Evolutionary conservation across 1,139 yeast genomes (phyloP).

Genomic region (Kurtzmaniella quercitrusa): DNA sequence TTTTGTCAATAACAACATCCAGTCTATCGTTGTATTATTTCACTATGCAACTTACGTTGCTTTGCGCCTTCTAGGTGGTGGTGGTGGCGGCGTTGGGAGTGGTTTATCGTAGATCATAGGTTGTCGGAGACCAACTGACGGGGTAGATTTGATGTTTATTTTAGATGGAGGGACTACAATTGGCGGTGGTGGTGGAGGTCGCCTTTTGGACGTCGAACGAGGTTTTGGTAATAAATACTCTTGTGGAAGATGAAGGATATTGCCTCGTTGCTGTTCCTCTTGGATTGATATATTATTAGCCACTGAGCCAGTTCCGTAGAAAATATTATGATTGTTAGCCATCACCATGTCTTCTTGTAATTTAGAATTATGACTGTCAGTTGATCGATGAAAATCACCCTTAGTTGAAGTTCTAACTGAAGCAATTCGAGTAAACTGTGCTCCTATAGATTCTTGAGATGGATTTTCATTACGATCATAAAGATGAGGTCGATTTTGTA

Average conservation of each 20-base stretch:
- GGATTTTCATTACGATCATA: slow-evolving; percentile 5
- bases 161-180: background rate
- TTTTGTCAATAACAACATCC: too few relatives aligned
- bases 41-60: background rate
- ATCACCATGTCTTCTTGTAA: slow-evolving; percentile 8
- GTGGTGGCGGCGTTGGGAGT: slow-evolving; percentile 40
- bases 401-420: slow-evolving; percentile 35
- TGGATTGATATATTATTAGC: slow-evolving; percentile 6
- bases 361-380: slow-evolving; percentile 25
- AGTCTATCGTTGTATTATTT: too few relatives aligned
- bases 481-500: slow-evolving; percentile 4
- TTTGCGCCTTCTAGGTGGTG: slow-evolving; percentile 17
- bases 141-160: background rate
- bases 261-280: slow-evolving; percentile 6
- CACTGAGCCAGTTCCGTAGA: slow-evolving; percentile 11
- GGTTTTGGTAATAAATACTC: slow-evolving; percentile 21
- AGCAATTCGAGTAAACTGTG: slow-evolving; percentile 29
- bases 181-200: slow-evolving; percentile 1
- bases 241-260: slow-evolving; percentile 28
- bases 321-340: slow-evolving; percentile 20
- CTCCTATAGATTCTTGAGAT: slow-evolving; percentile 23
- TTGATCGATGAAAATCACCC: slow-evolving; percentile 35
- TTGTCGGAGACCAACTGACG: background rate
- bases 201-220: background rate
- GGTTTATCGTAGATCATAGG: background rate